Evolutionary conservation across 805 yeast genomes (phyloP), one percentile per base, ranked within the genome.

Genomic region (Teunomyces barrocoloradensis): DNA sequence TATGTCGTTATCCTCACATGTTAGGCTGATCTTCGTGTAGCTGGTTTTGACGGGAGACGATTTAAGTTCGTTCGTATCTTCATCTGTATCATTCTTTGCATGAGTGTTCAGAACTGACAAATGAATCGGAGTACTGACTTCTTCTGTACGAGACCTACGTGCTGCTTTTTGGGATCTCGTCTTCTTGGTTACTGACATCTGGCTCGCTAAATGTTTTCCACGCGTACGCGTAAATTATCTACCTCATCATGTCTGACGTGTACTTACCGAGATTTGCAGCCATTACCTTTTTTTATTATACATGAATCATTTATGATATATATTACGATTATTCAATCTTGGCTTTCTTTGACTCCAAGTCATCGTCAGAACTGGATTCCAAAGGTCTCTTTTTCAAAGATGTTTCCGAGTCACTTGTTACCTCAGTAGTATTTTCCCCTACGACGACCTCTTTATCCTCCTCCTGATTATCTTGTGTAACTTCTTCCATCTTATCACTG

Each of bases 31-130:
- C 15, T n/a, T 21, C 11, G 40, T n/a, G 13, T 37, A 27, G 28
- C 25, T 27, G 37, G 7, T 44, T 36, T 53, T 55, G 17, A 63
- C 53, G 2, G 68, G 68, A 1, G 68, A 63, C 4, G 66, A 62
- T 50, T 53, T 50, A 38, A 56, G 50, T 27, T 56, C 59, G 6
- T 34, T 53, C 7, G 25, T 11, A 60, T 64, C 43, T 13, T 44
- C 29, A 20, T 42, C 34, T 5, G 9, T 23, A 12, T 23, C 7
- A 7, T 12, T 18, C 5, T 21, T 23, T 23, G 15, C 11, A 11
- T 21, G 15, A 11, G 11, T 7, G 1, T 21, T 13, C 10, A 9
- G 15, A 21, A 6, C 15, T n/a, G 40, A 3, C 7, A 12, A n/a
- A 4, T 10, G 13, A n/a, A 11, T 23, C 5, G 28, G 40, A 6